Evolutionary conservation across 768 basidiomycete genomes (phyloP).

Genomic region (Boletus tomentosulus): DNA sequence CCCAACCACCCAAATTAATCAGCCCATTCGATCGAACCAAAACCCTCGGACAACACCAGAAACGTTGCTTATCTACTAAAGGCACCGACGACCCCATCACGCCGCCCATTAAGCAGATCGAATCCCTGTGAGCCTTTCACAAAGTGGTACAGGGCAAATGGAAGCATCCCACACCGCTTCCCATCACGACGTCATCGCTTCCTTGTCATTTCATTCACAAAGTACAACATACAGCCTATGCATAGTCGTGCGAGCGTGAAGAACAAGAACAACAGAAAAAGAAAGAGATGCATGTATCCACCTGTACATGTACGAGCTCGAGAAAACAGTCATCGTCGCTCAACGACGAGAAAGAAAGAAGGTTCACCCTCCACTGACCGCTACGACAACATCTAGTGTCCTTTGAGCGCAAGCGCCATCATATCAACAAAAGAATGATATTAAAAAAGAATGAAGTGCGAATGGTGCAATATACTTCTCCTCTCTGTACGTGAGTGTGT

Average conservation of each 20-base stretch:
- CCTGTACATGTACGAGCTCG: background rate
- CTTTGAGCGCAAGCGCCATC: constrained; percentile 4
- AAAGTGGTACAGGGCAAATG: background rate
- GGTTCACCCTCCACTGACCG: background rate
- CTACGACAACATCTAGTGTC: background rate
- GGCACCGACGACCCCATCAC: background rate
- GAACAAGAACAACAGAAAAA: background rate
- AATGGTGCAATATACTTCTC: constrained; percentile 13
- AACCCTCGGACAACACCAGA: background rate
- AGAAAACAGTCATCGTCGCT: constrained; percentile 3
- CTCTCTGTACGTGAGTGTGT: background rate
- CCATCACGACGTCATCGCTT: background rate
- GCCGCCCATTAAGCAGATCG: background rate
- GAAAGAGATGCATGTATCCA: background rate
- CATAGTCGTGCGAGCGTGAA: background rate
- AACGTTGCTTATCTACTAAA: background rate
- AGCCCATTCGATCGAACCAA: background rate
- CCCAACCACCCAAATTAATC: background rate
- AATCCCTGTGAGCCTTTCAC: background rate
- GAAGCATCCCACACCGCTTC: background rate
- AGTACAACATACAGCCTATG: background rate
- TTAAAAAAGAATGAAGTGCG: constrained; percentile 25
- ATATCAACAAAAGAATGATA: constrained; percentile 24
- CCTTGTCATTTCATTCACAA: background rate
- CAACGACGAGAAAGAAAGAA: constrained; percentile 6